Base-by-base conservation (phyloP, 805 yeast genomes). In the Yamadazyma kitorensis region DNA sequence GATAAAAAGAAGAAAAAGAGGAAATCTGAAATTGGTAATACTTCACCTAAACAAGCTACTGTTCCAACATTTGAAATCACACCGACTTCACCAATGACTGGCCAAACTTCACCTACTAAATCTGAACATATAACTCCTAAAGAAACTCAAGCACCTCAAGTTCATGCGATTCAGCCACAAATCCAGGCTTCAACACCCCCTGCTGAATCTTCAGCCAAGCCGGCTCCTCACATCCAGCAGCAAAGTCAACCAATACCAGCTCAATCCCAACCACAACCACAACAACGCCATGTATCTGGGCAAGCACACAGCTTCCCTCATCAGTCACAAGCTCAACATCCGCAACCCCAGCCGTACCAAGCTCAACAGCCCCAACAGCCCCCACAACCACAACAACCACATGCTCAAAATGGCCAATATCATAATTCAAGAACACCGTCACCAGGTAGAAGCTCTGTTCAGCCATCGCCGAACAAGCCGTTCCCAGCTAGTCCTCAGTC, bases 1-100 rank as follows among this genome's bases (percentile, higher is more conserved):
- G 42, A 40, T 31, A 43, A 42, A 36, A 40, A 44, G 35, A 45
- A 45, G 35, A 42, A 44, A 37, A 36, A 43, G 34, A 41, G 45
- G 39, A 43, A 43, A 40, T 41, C 38, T 16, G 20, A 9, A 12
- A 18, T 6, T 11, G 25, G 25, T 4, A 21, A 14, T 12, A 19
- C 31, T 12, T 36, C 41, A 12, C 45, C 41, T 10, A 34, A 29
- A 17, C 30, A 33, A n/a, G 24, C 27, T 15, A 9, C 32, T 6
- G n/a, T 40, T 12, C 47, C 43, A 3, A 40, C 34, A 8, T 39
- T 40, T 16, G 42, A 36, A 24, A 38, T 43, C 5, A 37, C 47
- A 7, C 31, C 34, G 3, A 26, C 36, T 17, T 27, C 30, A 3
- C 36, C 36, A 19, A 10, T 7, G 22, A 19, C 10, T 19, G 10